Evolutionary conservation across 306 rosid genomes (phyloP).

Genomic region (Adenanthera pavonina): DNA sequence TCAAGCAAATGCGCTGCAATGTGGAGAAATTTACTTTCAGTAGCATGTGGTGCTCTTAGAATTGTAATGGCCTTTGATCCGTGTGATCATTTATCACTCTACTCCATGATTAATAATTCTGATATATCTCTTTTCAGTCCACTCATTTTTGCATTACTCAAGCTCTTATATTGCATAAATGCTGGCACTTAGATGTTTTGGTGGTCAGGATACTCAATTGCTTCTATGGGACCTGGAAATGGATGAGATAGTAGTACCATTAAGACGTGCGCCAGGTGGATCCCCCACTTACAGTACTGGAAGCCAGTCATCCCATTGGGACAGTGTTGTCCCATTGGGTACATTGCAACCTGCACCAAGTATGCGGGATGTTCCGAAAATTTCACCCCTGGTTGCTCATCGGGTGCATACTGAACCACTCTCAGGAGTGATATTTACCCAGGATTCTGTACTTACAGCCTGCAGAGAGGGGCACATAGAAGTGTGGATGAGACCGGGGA

Average conservation of each 20-base stretch:
- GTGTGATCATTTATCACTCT: neutral
- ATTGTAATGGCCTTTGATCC: neutral
- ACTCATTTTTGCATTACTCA: neutral
- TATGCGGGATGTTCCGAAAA: slow-evolving; percentile 85
- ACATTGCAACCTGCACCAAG: slow-evolving; percentile 93
- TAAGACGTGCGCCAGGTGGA: slow-evolving; percentile 88
- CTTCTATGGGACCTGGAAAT: slow-evolving; percentile 56
- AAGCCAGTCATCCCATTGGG: slow-evolving; percentile 97
- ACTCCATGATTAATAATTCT: neutral
- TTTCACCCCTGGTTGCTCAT: slow-evolving; percentile 84
- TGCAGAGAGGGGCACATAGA: slow-evolving; percentile 96
- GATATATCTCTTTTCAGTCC: neutral
- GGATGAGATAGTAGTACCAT: slow-evolving; percentile 48
- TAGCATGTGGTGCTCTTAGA: neutral
- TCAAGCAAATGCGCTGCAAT: neutral
- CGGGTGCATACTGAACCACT: slow-evolving; percentile 94
- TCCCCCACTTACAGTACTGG: slow-evolving; percentile 92
- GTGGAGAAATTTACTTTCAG: neutral
- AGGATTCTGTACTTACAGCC: slow-evolving; percentile 82
- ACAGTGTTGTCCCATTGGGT: slow-evolving; percentile 73
- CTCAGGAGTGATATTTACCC: slow-evolving; percentile 82
- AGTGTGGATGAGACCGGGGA: slow-evolving; percentile 84
- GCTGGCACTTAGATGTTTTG: slow-evolving; percentile 15
- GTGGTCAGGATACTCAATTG: slow-evolving; percentile 87
- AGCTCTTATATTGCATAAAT: neutral